Base-by-base conservation (phyloP, 1,284 basidiomycete genomes). In the Sanghuangporus weigelae region DNA sequence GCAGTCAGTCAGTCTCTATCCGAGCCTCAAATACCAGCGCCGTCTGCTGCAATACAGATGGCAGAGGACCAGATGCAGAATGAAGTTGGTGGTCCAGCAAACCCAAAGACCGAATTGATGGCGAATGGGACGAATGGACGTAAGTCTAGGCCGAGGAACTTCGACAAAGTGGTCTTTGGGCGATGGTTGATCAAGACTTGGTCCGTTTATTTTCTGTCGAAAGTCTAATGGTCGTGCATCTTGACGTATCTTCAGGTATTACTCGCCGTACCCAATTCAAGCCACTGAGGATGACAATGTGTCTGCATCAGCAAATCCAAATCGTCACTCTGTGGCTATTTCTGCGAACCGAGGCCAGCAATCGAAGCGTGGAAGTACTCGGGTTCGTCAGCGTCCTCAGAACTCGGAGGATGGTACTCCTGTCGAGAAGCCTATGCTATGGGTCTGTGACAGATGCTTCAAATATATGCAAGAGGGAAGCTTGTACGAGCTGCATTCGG, bases 391-490 rank as follows among this genome's bases (percentile, higher is more conserved):
- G 12, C 61, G 46, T 8, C 14, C 11, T 16, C 44, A n/a, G 46
- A 56, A 50, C 38, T 10, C 54, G 7, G 36, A 39, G 31, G 53
- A 62, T 11, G 31, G 21, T 16, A 31, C 26, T 31, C 60, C 36
- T 38, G 79, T 76, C 2, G 86, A 86, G 65, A 79, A 79, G 57
- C 78, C 83, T 8, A 74, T 80, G 39, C 73, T 95, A 26, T 94
- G 87, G 84, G 92, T 96, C 19, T 96, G 95, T 72, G 90, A 95
- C 66, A 84, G 89, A 63, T 99, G 96, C 78, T 97, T 98, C 86
- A 98, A 97, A 77, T 99, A 98, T 74, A 94, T 96, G 89, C 78
- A 85, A 2, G 89, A 93, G 48, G 82, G 85, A 19, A 75, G 78
- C 1, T 78, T 80, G 21, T 94, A 90, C 84, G 88, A 92, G 66